Base-by-base conservation (phyloP, 164 flowering plant genomes). In the Warburgia ugandensis region DNA sequence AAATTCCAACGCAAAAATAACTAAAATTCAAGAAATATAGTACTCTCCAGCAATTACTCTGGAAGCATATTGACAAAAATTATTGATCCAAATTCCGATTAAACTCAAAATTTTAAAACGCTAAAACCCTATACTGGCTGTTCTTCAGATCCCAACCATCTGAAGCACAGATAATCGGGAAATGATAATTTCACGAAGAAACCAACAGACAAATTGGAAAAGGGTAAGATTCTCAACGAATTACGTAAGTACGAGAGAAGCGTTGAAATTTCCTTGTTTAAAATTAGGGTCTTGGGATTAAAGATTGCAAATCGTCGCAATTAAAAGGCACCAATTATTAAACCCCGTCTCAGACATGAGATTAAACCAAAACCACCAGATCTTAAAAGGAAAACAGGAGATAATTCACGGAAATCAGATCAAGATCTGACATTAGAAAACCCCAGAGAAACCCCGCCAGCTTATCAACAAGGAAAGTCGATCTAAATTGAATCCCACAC, bases 71-170 rank as follows among this genome's bases (percentile, higher is more conserved):
- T 21, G 5, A 23, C n/a, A n/a, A 11, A 43, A 23, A 21, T 12
- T 46, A 26, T 27, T 7, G 5, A 6, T 7, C 21, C 19, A 21
- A 45, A 28, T 45, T 27, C 9, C 26, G 16, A 26, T 13, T 13
- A 46, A 46, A 46, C 33, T 25, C 20, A 28, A n/a, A n/a, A 46
- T 27, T 33, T 14, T 13, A 33, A 35, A 19, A 4, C 32, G 32
- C 2, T 4, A 48, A 22, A 49, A 31, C 22, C 32, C 20, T 14
- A 42, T 31, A 39, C 6, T 22, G 5, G 30, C 12, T 39, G 27
- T 48, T 30, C 11, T 17, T 27, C 29, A 31, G 48, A 58, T 58
- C 54, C 36, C 0, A 14, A 49, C 14, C 20, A 58, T 49, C 48
- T 4, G 26, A 1, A 2, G n/a, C 11, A 13, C 22, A 23, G 7